Evolutionary conservation across 108 stramenopile genomes (phyloP).

Genomic region (Conticribra weissflogii): DNA sequence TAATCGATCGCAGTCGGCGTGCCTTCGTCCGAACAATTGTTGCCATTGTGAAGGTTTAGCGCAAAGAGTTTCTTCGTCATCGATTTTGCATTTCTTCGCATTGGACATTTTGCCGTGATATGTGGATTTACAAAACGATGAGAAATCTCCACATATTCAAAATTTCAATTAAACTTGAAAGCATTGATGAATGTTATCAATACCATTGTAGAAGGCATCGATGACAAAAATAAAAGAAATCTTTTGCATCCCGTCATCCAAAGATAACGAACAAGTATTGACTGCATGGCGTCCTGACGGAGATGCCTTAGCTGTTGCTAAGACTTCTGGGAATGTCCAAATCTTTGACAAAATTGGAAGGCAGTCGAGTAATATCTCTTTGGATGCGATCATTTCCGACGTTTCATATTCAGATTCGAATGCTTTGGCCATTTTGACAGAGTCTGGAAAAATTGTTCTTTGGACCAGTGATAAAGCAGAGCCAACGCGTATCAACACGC

Average conservation of each 20-base stretch:
- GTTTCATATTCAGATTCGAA: no score
- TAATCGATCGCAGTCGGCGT: no score
- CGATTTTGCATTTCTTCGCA: no score
- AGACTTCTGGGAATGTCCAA: not conserved
- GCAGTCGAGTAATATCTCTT: not conserved
- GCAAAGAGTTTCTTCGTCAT: not conserved
- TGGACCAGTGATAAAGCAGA: not conserved
- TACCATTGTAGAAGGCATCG: no score
- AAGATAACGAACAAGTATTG: not conserved
- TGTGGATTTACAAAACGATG: no score
- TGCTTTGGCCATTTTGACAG: not conserved
- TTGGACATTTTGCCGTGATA: no score
- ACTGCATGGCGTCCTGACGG: not conserved
- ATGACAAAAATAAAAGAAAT: not conserved
- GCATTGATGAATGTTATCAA: no score
- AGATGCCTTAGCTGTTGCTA: not conserved
- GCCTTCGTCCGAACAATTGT: not conserved
- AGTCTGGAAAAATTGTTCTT: not conserved
- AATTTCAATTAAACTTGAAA: no score
- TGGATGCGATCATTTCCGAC: no score
- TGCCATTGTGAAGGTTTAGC: conserved; percentile 1
- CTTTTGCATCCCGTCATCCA: not conserved
- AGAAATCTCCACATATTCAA: no score
- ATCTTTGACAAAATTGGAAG: not conserved
- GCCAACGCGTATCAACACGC: not conserved